Evolutionary conservation across 768 basidiomycete species (phyloP), one percentile per base, ranked within the genome.

Genomic region (Phanerodontia chrysosporium): DNA sequence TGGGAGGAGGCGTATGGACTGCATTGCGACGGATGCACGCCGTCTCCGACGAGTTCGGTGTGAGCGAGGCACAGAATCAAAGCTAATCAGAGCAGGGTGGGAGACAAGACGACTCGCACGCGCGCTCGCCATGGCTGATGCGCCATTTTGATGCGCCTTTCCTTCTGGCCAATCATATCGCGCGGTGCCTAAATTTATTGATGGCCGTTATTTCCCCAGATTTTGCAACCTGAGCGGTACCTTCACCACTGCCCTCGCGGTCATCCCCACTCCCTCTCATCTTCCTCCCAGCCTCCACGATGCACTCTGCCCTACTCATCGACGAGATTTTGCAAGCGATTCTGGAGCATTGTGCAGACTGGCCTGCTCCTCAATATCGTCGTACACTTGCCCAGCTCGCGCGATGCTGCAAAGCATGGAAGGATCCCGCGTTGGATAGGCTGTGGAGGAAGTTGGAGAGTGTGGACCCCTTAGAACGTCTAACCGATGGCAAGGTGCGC

Each of bases 221-320:
- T 35, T 35, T 35, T 35, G 32, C 30, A n/a, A 53, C 52, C 52
- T 53, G 52, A 25, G 52, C 52, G 52, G 52, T 53, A 13, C 21
- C 24, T 9, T 46, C 45, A 28, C 56, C n/a, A 49, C 29, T 51
- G 44, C 44, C 27, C 24, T 35, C 35, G 18, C 28, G 22, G 36
- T 53, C 27, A 57, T 49, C 13, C 25, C 55, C 49, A 49, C 22
- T 21, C 18, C 14, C 30, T 44, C 27, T 29, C 42, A n/a, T 32
- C 6, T 14, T 4, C 29, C 44, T 56, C 30, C 22, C 29, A 14
- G 9, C 39, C 24, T 36, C 45, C 35, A 32, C 32, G 9, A 71
- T 71, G 70, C 68, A 71, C 56, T 45, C 49, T 2, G 68, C 65
- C 1, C 64, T 71, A 25, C 66, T 68, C 51, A 68, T 71, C 30